A percentile compares a stretch with the other conserved stretches of the same genome.
Evolutionary conservation across 2,329 filamentous ascomycete genomes (phyloP).

Genomic region (Claviceps pazoutovae): DNA sequence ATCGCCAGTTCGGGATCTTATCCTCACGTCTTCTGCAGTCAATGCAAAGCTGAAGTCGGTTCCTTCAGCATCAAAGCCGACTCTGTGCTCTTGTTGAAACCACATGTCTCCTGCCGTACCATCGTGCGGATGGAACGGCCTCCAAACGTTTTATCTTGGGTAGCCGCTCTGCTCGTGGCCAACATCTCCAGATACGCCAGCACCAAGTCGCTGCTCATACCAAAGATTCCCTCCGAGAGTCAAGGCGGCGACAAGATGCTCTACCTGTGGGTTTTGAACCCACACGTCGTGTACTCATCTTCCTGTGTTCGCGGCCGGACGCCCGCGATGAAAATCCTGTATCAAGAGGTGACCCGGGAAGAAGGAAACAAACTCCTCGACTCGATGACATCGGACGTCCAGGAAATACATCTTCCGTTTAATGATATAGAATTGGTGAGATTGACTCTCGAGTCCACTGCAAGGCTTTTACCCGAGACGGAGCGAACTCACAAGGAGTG

Average conservation of each 20-base stretch:
- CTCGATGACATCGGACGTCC: slow-evolving; percentile 39
- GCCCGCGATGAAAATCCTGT: slow-evolving; percentile 40
- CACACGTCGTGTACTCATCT: slow-evolving; percentile 38
- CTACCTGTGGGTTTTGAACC: slow-evolving; percentile 42
- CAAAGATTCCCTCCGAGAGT: slow-evolving; percentile 9
- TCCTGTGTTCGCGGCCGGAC: slow-evolving; percentile 17
- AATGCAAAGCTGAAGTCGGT: slow-evolving; percentile 33
- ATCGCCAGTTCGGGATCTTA: slow-evolving; percentile 13
- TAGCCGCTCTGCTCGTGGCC: slow-evolving; percentile 37
- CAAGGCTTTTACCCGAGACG: slow-evolving; percentile 35
- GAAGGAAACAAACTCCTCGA: slow-evolving; percentile 37
- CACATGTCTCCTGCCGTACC: slow-evolving; percentile 34
- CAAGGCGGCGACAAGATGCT: slow-evolving; percentile 17
- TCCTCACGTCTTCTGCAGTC: slow-evolving; percentile 30
- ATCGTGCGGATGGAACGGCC: slow-evolving; percentile 10
- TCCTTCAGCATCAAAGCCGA: slow-evolving; percentile 29
- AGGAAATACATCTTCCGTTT: slow-evolving; percentile 42
- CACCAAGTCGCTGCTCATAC: slow-evolving; percentile 40
- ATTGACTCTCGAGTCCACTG: slow-evolving; percentile 32
- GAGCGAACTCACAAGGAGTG: slow-evolving; percentile 50
- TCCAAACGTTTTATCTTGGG: slow-evolving; percentile 34
- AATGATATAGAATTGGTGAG: slow-evolving; percentile 33
- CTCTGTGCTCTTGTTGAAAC: slow-evolving; percentile 42
- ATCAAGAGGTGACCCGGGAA: slow-evolving; percentile 25
- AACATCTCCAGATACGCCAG: slow-evolving; percentile 42